Base-by-base conservation (phyloP, 2,329 filamentous ascomycete species). In the Trichoderma breve region DNA sequence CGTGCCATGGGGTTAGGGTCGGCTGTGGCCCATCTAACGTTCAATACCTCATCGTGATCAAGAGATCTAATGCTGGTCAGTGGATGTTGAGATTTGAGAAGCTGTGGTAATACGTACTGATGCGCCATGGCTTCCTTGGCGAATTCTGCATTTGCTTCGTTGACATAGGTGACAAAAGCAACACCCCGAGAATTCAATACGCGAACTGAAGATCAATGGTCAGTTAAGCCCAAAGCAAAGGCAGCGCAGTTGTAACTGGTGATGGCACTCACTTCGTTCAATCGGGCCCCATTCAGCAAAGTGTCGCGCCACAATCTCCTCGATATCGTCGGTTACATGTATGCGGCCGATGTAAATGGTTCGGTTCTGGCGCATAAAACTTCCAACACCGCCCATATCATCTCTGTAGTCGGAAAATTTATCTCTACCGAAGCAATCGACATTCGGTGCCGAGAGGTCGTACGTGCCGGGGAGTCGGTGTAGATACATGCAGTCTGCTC, bases 241-340 rank as follows among this genome's bases (percentile, higher is more conserved):
- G 34, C n/a, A 30, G 7, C 2, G n/a, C 11, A 57, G 12, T 9
- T 18, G 39, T 14, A 57, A 18, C 11, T 18, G 39, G 26, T 21
- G 3, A 14, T 4, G 26, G 79, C 8, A 79, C 83, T 75, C 79
- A 84, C 83, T 91, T 58, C 96, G 89, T 80, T 98, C 95, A 64
- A 99, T 86, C 77, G 95, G 92, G 0, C 96, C 96, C 95, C 95
- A 99, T 87, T 99, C 96, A 28, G 94, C 92, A 80, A 98, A 98
- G 82, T 99, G 96, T 15, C 97, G 88, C 34, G 95, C 91, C 6
- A 98, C 95, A 43, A 98, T 89, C 82, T 99, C 96, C 80, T 99
- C 95, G 74, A 98, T 98, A 79, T 98, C 95, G 81, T 98, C 96
- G 14, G 92, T 95, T 43, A 97, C 95, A 81, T 98, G 94, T 80